Conservation (phyloP, 768 basidiomycete genomes). For the Kwoniella sp. region DNA sequence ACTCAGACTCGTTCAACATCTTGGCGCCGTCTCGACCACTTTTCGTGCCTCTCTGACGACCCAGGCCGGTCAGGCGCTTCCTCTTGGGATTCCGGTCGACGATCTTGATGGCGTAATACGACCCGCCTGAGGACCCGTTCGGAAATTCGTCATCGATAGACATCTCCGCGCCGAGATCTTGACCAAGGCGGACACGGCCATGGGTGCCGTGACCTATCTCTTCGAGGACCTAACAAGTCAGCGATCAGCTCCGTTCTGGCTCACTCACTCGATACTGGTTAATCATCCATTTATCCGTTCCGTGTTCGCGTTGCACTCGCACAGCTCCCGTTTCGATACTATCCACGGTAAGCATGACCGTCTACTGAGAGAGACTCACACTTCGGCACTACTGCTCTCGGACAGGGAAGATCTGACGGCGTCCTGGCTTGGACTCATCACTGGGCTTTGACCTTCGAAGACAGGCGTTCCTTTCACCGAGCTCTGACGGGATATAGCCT, state of each 20-base stretch:
- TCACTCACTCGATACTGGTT: conserved; percentile 69
- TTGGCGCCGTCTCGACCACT: conserved; percentile 31
- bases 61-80: conserved; percentile 64
- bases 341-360: background rate
- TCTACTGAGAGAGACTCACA: conserved; percentile 14
- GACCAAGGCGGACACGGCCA: conserved; percentile 78
- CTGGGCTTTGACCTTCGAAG: too few relatives aligned
- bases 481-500: conserved; percentile 7
- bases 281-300: conserved; percentile 54
- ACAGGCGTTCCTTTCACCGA: conserved; percentile 10
- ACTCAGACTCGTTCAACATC: conserved; percentile 40
- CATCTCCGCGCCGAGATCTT: conserved; percentile 50
- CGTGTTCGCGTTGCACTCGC: conserved; percentile 35
- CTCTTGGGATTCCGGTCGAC: conserved; percentile 58
- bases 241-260: background rate
- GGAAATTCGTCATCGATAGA: conserved; percentile 13
- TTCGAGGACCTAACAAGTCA: conserved; percentile 54
- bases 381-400: conserved; percentile 30
- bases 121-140: conserved; percentile 3
- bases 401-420: conserved; percentile 20
- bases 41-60: conserved; percentile 58
- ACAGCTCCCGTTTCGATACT: conserved; percentile 47
- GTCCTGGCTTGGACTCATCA: too few relatives aligned
- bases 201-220: conserved; percentile 84
- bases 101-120: conserved; percentile 52